Evolutionary conservation across 140 eudicot species (phyloP), one percentile per base, ranked within the genome.

Genomic region (Bidens hawaiensis): DNA sequence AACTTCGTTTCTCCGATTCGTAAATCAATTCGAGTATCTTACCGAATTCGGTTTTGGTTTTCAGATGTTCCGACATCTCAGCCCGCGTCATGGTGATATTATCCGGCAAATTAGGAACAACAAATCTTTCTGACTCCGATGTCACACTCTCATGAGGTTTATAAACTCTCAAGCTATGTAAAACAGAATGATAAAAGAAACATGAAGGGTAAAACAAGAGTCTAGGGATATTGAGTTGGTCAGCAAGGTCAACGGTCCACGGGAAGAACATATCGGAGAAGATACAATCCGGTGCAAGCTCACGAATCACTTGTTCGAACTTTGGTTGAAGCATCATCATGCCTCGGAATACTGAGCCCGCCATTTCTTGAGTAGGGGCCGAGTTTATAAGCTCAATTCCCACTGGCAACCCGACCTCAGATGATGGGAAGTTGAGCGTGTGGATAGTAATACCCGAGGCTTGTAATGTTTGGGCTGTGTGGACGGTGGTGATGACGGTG

Each of bases 261-360:
- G 84, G 82, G 45, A 55, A 74, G 21, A 76, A 69, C 82, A 73
- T 77, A 50, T 85, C 89, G 7, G 86, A 78, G 30, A 79, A 69
- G 38, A 83, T 73, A 65, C 78, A 76, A 17, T 76, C 75, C 0
- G 85, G 83, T 1, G 41, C 26, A 27, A 60, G 66, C 1, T 60
- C 31, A 15, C 69, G 54, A 14, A 85, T 61, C 4, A 69, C 1
- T 19, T 68, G 38, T 24, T 76, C 73, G 59, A 67, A 65, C 0
- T 67, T 67, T 4, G 56, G 11, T 12, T 61, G 76, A 0, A 85
- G 78, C 5, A 75, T 49, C 4, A 18, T 60, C 36, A 78, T 58
- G 14, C 62, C 85, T 0, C 47, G 51, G 14, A 11, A 23, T 9
- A 81, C 54, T 4, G 36, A 33, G 0, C 26, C 0, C 0, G 31